A percentile compares a stretch with the other conserved stretches of the same genome.
Evolutionary conservation across 169 alveolate genomes (phyloP).

Genomic region (Plasmodium falciparum): DNA sequence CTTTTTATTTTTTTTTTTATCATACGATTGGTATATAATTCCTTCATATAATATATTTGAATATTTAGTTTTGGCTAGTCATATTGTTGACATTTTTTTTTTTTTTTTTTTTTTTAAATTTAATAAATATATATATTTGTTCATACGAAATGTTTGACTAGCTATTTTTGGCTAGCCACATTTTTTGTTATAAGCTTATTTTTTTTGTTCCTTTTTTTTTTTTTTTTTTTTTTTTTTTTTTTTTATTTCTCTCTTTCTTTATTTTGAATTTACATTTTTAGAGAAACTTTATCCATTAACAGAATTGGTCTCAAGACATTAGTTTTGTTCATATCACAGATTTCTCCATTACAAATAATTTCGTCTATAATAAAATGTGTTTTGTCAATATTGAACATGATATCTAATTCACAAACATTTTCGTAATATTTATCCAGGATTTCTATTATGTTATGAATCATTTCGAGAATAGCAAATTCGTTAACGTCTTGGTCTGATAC

Average conservation of each 20-base stretch:
- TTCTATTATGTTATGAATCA: conserved; percentile 98
- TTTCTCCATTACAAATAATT: conserved; percentile 96
- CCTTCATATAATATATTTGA: too few species aligned
- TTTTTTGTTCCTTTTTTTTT: background rate
- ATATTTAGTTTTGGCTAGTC: too few species aligned
- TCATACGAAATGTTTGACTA: too few species aligned
- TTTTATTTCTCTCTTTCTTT: background rate
- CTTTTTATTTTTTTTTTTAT: too few species aligned
- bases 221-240: conserved; percentile 1
- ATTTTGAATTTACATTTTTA: conserved; percentile 32
- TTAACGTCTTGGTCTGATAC: conserved; percentile 87
- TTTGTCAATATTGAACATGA: conserved; percentile 98
- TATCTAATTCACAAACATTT: conserved; percentile 95
- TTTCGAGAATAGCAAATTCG: conserved; percentile 96
- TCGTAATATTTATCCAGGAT: conserved; percentile 98
- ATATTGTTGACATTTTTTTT: too few species aligned
- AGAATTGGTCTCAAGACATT: conserved; percentile 84
- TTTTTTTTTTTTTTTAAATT: too few species aligned
- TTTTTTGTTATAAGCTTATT: background rate
- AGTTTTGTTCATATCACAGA: conserved; percentile 94
- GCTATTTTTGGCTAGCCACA: too few species aligned
- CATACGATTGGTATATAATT: too few species aligned
- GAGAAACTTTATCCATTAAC: conserved; percentile 31
- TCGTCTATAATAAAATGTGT: conserved; percentile 98
- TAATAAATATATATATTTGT: too few species aligned